Percentiles rank a stretch among this genome's conserved stretches.
These are phyloP conservation scores for Auricularia sp. DNA, from an alignment of 768 basidiomycete genomes.

Conservation along the genomic window DNA sequence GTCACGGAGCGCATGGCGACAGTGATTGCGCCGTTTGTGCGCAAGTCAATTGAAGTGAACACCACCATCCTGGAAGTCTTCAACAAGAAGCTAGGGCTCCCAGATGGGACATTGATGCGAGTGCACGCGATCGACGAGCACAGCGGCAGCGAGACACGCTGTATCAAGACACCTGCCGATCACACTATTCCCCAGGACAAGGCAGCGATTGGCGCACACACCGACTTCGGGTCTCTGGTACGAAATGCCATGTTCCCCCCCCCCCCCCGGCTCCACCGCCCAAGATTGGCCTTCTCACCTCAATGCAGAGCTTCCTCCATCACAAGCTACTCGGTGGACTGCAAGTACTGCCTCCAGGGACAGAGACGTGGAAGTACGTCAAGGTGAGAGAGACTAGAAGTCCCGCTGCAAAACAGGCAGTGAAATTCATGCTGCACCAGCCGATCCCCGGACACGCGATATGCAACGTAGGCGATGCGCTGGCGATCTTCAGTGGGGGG, in stretches of 20 bases:
- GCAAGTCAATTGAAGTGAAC: conserved; percentile 48
- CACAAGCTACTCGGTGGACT: conserved; percentile 63
- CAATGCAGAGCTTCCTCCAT: conserved; percentile 41
- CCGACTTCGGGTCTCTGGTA: conserved; percentile 66
- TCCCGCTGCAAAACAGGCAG: neutral
- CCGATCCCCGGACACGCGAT: conserved; percentile 48
- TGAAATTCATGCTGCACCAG: conserved; percentile 14
- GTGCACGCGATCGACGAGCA: conserved; percentile 35
- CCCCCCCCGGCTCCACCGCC: neutral
- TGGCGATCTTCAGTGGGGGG: conserved; percentile 52
- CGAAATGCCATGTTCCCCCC: conserved; percentile 9
- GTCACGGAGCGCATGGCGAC: conserved; percentile 40
- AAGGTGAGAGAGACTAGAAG: conserved; percentile 27
- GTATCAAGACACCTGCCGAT: conserved; percentile 36
- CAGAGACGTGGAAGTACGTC: conserved; percentile 57
- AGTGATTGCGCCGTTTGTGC: conserved; percentile 44
- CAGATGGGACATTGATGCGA: conserved; percentile 32
- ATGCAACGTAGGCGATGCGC: conserved; percentile 54
- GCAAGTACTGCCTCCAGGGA: conserved; percentile 54
- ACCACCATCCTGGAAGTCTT: conserved; percentile 43
- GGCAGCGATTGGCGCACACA: conserved; percentile 52
- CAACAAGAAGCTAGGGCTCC: conserved; percentile 45
- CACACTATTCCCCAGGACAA: conserved; percentile 20
- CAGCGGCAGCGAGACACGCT: conserved; percentile 49
- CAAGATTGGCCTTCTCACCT: neutral